A percentile compares a stretch with the other conserved stretches of the same genome.
Evolutionary conservation across 2,329 filamentous ascomycete species (phyloP).

Genomic region (Cordyceps javanica): DNA sequence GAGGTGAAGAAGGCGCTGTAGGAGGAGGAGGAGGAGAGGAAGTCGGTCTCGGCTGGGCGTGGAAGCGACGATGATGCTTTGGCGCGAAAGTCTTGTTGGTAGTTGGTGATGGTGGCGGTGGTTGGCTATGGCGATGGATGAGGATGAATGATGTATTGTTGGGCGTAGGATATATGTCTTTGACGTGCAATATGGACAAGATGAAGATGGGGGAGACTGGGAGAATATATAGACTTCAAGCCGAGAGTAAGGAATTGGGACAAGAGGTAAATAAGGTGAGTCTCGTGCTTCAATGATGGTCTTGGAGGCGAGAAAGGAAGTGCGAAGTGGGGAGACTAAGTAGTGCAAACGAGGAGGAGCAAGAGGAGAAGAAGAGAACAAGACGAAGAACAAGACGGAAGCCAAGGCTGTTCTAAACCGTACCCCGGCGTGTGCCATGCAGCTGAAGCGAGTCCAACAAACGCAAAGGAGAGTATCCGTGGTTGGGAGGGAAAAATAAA

Average conservation of each 20-base stretch:
- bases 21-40: no score
- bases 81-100: not conserved
- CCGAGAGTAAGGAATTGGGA: not conserved
- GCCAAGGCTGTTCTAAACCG: not conserved
- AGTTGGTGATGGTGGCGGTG: not conserved
- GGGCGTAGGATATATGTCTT: not conserved
- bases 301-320: not conserved
- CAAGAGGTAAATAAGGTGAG: not conserved
- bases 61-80: not conserved
- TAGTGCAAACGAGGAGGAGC: not conserved
- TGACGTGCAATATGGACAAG: not conserved
- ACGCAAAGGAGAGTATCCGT: not conserved
- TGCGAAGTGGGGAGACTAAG: constrained; percentile 11
- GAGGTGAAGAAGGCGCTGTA: not conserved
- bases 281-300: not conserved
- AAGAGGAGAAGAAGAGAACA: no score
- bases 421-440: constrained; percentile 7
- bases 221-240: not conserved
- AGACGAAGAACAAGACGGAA: not conserved
- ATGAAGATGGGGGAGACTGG: not conserved
- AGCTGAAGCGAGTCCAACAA: constrained; percentile 3
- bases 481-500: no score
- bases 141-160: not conserved
- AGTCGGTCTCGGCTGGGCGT: not conserved
- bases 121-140: not conserved